Percentiles rank a stretch among this genome's conserved stretches.
Conservation (phyloP, 257 asterid species). For the Echites panduratus region DNA sequence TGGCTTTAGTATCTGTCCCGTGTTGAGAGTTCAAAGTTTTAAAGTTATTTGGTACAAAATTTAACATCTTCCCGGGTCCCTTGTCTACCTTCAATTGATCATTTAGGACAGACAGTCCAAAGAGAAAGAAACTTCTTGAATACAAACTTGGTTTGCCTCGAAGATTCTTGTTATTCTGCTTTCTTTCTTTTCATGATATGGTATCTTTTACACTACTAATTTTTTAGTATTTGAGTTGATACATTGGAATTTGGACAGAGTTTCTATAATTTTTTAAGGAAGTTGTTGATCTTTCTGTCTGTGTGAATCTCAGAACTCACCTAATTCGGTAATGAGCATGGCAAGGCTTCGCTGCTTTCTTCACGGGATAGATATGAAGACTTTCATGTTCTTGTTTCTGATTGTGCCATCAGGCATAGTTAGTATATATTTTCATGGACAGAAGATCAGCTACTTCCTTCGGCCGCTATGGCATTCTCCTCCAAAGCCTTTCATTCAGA, state of each 20-base stretch:
- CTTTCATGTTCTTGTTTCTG: conserved; percentile 42
- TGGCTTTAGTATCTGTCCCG: background rate
- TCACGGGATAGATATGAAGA: conserved; percentile 60
- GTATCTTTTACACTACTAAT: background rate
- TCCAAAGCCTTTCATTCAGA: conserved; percentile 69
- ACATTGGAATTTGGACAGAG: too few relatives aligned
- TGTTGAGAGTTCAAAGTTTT: background rate
- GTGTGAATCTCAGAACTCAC: conserved; percentile 39
- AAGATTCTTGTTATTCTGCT: background rate
- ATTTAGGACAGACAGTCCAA: background rate
- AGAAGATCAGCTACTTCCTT: conserved; percentile 72
- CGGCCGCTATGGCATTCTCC: conserved; percentile 88
- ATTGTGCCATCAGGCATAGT: conserved; percentile 49
- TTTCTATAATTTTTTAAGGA: background rate
- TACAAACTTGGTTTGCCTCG: background rate
- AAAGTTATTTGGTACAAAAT: background rate
- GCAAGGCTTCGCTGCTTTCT: conserved; percentile 58
- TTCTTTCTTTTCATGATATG: background rate
- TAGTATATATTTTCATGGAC: conserved; percentile 60
- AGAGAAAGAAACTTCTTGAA: background rate
- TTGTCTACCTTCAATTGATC: background rate
- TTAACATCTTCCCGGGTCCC: background rate
- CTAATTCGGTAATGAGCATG: conserved; percentile 33
- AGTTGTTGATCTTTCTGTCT: conserved; percentile 13
- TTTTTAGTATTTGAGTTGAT: background rate